A percentile compares a stretch with the other conserved stretches of the same genome.
phyloP scores from a whole-genome alignment of 805 yeast genomes.

The Cyberlindnera xylosilytica region DNA sequence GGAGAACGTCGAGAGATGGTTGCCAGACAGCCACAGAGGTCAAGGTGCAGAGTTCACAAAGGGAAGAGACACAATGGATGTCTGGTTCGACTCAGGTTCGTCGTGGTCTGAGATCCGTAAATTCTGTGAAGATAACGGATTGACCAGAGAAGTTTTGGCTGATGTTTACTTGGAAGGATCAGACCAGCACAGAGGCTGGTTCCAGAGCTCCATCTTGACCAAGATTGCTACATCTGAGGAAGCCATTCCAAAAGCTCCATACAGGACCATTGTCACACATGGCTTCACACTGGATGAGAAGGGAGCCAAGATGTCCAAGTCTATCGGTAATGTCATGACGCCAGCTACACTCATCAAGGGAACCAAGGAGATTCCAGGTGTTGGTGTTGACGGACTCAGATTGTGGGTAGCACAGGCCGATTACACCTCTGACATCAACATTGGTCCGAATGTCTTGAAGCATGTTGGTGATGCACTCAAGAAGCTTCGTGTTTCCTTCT shows the following conservation, averaged over 20 bases:
- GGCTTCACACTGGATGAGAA: slow-evolving; percentile 89
- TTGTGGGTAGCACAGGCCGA: slow-evolving; percentile 89
- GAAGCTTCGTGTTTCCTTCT: slow-evolving; percentile 78
- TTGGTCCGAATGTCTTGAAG: slow-evolving; percentile 67
- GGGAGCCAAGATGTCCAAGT: slow-evolving; percentile 91
- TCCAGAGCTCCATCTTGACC: slow-evolving; percentile 87
- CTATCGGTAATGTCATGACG: slow-evolving; percentile 75
- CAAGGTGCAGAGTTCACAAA: slow-evolving; percentile 47
- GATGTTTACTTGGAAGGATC: slow-evolving; percentile 93
- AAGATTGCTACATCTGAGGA: slow-evolving; percentile 48
- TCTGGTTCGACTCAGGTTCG: slow-evolving; percentile 98
- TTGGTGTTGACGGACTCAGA: slow-evolving; percentile 90
- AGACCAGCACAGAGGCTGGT: slow-evolving; percentile 99
- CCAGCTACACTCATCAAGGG: slow-evolving; percentile 73
- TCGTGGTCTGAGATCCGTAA: slow-evolving; percentile 70
- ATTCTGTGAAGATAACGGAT: slow-evolving; percentile 32
- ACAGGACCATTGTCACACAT: slow-evolving; percentile 75
- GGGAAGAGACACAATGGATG: slow-evolving; percentile 94
- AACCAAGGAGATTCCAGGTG: slow-evolving; percentile 46
- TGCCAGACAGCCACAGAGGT: slow-evolving; percentile 51
- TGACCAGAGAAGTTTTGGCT: slow-evolving; percentile 47
- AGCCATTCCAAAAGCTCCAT: slow-evolving; percentile 51
- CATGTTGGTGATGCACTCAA: slow-evolving; percentile 79
- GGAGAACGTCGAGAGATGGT: slow-evolving; percentile 60
- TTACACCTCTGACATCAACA: slow-evolving; percentile 74